These are phyloP conservation scores for Scheffersomyces illinoinensis DNA, from an alignment of 1,139 yeast species.

Conservation along the genomic window DNA sequence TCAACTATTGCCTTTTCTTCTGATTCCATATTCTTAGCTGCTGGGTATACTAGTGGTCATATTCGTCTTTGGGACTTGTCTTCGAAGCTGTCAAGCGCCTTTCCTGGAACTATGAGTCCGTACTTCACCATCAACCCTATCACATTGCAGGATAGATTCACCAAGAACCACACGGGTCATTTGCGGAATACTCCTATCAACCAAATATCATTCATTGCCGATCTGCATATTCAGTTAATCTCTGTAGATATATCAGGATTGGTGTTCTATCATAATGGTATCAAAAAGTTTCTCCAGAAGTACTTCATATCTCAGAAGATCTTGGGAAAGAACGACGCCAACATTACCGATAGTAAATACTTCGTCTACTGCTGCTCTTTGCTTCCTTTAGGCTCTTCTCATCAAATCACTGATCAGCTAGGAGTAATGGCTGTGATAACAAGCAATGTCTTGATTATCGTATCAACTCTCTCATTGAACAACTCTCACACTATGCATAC, in stretches of 20 bases:
- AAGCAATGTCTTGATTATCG: constrained; percentile 47
- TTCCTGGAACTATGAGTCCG: constrained; percentile 1
- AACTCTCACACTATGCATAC: constrained; percentile 29
- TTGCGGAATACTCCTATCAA: constrained; percentile 43
- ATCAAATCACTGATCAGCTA: constrained; percentile 53
- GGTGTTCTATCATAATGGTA: constrained; percentile 60
- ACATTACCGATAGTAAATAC: constrained; percentile 15
- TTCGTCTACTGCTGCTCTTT: constrained; percentile 34
- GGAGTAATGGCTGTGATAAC: constrained; percentile 68
- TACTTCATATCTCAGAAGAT: constrained; percentile 52
- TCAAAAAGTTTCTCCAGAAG: constrained; percentile 53
- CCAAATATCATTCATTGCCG: constrained; percentile 55
- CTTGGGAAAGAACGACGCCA: constrained; percentile 49
- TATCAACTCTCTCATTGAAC: constrained; percentile 56
- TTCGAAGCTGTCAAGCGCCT: not conserved
- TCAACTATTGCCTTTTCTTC: constrained; percentile 33
- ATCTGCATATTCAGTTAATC: constrained; percentile 56
- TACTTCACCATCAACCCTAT: constrained; percentile 29
- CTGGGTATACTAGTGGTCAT: constrained; percentile 34
- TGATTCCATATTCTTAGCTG: constrained; percentile 32
- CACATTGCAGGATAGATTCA: constrained; percentile 25
- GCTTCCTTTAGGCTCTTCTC: constrained; percentile 55
- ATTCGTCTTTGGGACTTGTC: constrained; percentile 32
- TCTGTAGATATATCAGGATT: constrained; percentile 63
- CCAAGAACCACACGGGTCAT: constrained; percentile 52